Evolutionary conservation across 2,329 filamentous ascomycete species (phyloP).

Genomic region (Fusarium sp.): DNA sequence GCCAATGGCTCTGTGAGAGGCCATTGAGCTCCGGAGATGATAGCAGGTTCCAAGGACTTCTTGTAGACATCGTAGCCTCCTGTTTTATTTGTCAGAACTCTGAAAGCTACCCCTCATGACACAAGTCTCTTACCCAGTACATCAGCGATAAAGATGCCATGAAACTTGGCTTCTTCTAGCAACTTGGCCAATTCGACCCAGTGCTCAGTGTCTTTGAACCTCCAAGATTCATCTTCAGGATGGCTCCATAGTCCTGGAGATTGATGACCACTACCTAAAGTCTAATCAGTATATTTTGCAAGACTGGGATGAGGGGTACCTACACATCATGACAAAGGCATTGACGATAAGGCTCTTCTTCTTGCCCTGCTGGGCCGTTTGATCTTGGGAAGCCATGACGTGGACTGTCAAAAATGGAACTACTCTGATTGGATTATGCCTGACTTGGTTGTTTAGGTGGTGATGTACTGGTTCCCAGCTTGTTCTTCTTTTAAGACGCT

Average conservation of each 20-base stretch:
- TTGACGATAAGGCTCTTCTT: conserved; percentile 55
- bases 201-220: conserved; percentile 69
- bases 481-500: conserved; percentile 16
- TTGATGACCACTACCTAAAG: conserved; percentile 56
- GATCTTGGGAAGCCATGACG: conserved; percentile 30
- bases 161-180: conserved; percentile 70
- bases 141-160: conserved; percentile 75
- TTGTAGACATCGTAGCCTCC: conserved; percentile 78
- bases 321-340: conserved; percentile 57
- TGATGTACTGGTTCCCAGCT: background rate
- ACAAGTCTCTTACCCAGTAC: conserved; percentile 59
- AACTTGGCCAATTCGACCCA: conserved; percentile 70
- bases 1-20: conserved; percentile 75
- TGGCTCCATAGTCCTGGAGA: conserved; percentile 66
- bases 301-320: background rate
- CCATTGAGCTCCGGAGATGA: conserved; percentile 74
- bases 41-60: conserved; percentile 67
- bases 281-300: conserved; percentile 9
- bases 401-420: background rate
- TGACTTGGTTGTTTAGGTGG: background rate
- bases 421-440: conserved; percentile 3
- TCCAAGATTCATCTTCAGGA: conserved; percentile 69
- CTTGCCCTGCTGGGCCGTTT: conserved; percentile 37
- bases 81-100: conserved; percentile 3
- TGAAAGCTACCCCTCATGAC: background rate